Percentiles rank a stretch among this genome's conserved stretches.
Conservation (phyloP, 139 green algal species). For the Coelastrella sp. region DNA sequence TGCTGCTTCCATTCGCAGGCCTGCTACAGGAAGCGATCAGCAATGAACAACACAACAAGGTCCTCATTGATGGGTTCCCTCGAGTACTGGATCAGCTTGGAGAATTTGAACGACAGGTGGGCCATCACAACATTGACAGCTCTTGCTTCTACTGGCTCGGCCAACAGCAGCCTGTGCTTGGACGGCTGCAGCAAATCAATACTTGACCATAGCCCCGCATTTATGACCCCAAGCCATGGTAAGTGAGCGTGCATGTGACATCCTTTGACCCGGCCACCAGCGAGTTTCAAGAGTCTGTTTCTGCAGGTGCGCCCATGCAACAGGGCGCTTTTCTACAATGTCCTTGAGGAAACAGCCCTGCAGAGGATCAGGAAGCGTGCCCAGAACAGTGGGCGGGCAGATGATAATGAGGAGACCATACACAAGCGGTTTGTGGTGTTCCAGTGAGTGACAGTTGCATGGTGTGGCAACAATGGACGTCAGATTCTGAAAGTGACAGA, state of each 20-base stretch:
- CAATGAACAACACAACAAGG: constrained; percentile 32
- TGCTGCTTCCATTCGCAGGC: constrained; percentile 37
- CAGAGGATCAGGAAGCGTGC: constrained; percentile 68
- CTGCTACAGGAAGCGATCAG: constrained; percentile 55
- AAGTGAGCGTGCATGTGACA: background rate
- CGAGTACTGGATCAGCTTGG: constrained; percentile 81
- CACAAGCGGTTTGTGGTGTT: constrained; percentile 70
- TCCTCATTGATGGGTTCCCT: constrained; percentile 90
- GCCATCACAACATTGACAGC: background rate
- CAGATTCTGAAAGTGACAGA: no score
- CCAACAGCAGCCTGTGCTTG: background rate
- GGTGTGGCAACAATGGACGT: background rate
- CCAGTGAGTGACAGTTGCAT: constrained; percentile 21
- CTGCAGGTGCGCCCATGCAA: constrained; percentile 52
- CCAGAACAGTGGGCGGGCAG: constrained; percentile 66
- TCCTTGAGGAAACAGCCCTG: constrained; percentile 65
- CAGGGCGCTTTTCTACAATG: constrained; percentile 48
- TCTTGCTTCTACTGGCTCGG: background rate
- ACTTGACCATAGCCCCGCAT: no score
- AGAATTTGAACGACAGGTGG: constrained; percentile 72
- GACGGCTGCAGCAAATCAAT: background rate
- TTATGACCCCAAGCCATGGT: background rate
- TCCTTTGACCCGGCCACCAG: background rate
- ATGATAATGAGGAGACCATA: constrained; percentile 83
- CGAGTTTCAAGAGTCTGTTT: background rate